Evolutionary conservation across 2,329 filamentous ascomycete genomes (phyloP).

Genomic region (Parafenestella ontariensis): DNA sequence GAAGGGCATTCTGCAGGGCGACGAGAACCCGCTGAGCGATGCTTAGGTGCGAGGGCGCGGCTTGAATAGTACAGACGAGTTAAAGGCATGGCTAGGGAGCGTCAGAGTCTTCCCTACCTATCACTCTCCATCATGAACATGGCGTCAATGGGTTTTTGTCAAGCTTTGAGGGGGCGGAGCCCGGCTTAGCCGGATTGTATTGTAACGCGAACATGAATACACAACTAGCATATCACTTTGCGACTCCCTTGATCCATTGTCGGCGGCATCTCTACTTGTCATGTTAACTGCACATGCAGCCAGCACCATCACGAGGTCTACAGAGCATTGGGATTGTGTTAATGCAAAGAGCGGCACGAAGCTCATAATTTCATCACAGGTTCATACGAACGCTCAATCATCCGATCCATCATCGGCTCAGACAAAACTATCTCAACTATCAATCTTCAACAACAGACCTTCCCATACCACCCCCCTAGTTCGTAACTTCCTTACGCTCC

Average conservation of each 20-base stretch:
- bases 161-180: background rate
- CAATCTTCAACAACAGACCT: background rate
- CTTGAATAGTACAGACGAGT: background rate
- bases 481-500: constrained; percentile 35
- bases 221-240: background rate
- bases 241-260: background rate
- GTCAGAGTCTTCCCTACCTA: background rate
- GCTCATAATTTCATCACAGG: constrained; percentile 21
- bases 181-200: constrained; percentile 5
- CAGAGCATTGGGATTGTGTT: background rate
- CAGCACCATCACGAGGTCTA: background rate
- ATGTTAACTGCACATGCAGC: background rate
- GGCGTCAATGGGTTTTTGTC: constrained; percentile 9
- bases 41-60: constrained; percentile 6
- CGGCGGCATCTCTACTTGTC: background rate
- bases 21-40: constrained; percentile 44
- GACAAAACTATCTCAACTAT: constrained; percentile 1
- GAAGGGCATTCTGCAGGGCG: constrained; percentile 73
- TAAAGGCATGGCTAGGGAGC: background rate
- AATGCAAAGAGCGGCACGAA: constrained; percentile 21
- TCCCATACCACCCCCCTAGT: constrained; percentile 5
- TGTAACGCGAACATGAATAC: constrained; percentile 5
- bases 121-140: background rate
- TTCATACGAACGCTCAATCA: constrained; percentile 4
- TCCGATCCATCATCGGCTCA: too few relatives aligned